A percentile compares a stretch with the other conserved stretches of the same genome.
Conservation (phyloP, 2,329 filamentous ascomycete species). For the Paraphoma sp. region DNA sequence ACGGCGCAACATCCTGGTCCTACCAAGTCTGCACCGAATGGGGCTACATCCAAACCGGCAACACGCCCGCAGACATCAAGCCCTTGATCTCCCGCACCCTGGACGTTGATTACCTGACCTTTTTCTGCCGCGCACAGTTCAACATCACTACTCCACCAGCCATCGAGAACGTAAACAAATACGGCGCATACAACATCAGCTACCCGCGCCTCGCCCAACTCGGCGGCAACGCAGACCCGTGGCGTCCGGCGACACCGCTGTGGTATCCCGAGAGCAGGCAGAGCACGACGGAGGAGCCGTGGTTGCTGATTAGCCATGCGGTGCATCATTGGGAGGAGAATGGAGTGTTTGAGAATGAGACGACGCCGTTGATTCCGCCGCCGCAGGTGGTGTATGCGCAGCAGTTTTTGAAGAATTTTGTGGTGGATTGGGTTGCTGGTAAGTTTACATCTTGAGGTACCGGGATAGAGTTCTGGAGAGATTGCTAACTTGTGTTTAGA, state of each 20-base stretch:
- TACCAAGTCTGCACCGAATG: conserved; percentile 66
- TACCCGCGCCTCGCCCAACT: conserved; percentile 79
- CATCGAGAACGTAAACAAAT: conserved; percentile 73
- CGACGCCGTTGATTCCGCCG: conserved; percentile 64
- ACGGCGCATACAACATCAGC: conserved; percentile 74
- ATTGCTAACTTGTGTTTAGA: no score
- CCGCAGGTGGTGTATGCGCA: conserved; percentile 66
- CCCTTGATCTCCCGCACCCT: conserved; percentile 76
- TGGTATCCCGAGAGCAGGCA: conserved; percentile 65
- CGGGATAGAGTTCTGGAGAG: no score
- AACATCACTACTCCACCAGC: conserved; percentile 71
- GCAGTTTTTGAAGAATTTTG: conserved; percentile 64
- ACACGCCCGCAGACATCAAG: conserved; percentile 67
- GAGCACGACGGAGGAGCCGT: conserved; percentile 71
- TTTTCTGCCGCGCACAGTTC: conserved; percentile 72
- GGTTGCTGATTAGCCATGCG: conserved; percentile 73
- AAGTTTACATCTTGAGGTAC: no score
- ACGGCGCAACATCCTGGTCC: conserved; percentile 54
- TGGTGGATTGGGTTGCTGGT: conserved; percentile 69
- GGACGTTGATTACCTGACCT: conserved; percentile 66
- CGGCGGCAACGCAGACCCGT: conserved; percentile 80
- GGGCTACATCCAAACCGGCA: conserved; percentile 80
- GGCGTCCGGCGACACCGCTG: conserved; percentile 76
- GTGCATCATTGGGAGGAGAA: conserved; percentile 86
- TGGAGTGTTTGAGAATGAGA: conserved; percentile 69